Evolutionary conservation across 2,329 filamentous ascomycete species (phyloP).

Genomic region (Pyrenophora teres): DNA sequence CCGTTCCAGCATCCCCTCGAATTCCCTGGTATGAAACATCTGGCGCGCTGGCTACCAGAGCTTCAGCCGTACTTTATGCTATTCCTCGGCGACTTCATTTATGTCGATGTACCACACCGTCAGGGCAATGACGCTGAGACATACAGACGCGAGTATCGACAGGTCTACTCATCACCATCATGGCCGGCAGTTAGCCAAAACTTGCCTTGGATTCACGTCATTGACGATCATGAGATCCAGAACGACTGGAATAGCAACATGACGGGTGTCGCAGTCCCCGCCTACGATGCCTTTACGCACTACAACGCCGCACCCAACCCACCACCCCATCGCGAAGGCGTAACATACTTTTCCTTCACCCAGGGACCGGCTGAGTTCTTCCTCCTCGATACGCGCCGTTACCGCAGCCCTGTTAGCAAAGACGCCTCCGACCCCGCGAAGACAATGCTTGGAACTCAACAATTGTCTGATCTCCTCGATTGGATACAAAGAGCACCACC

Average conservation of each 20-base stretch:
- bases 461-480: slow-evolving; percentile 76
- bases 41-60: slow-evolving; percentile 73
- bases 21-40: slow-evolving; percentile 77
- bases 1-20: slow-evolving; percentile 80
- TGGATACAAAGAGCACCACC: slow-evolving; percentile 77
- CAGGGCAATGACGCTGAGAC: slow-evolving; percentile 73
- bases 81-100: slow-evolving; percentile 84
- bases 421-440: slow-evolving; percentile 68
- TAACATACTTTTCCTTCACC: slow-evolving; percentile 86
- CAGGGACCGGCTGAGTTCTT: slow-evolving; percentile 94
- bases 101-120: slow-evolving; percentile 82
- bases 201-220: slow-evolving; percentile 95
- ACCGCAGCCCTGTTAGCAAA: slow-evolving; percentile 71
- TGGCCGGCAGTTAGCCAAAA: slow-evolving; percentile 77
- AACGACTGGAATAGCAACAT: slow-evolving; percentile 91
- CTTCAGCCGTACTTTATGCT: slow-evolving; percentile 75
- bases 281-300: slow-evolving; percentile 81
- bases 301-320: slow-evolving; percentile 89
- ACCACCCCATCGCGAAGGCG: slow-evolving; percentile 65
- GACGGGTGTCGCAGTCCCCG: slow-evolving; percentile 77
- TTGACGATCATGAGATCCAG: slow-evolving; percentile 94
- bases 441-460: slow-evolving; percentile 82
- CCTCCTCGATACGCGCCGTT: slow-evolving; percentile 88
- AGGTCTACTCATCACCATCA: slow-evolving; percentile 93
- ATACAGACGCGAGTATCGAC: slow-evolving; percentile 89